phyloP scores from a whole-genome alignment of 2,329 filamentous ascomycete species.

The Hymenoscyphus linearis region DNA sequence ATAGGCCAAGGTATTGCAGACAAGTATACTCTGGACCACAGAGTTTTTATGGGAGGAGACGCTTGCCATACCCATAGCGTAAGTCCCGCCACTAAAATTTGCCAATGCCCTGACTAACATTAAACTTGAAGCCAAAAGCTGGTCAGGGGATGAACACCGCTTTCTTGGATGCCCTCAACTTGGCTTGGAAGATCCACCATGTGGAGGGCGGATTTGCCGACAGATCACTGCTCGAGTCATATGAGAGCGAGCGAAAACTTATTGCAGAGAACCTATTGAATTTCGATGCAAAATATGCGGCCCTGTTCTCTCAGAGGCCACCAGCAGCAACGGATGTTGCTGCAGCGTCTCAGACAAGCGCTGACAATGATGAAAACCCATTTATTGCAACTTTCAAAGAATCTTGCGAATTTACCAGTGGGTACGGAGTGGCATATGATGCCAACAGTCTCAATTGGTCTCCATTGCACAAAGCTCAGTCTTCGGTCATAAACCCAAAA shows the following conservation, averaged over 20 bases:
- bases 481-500: conserved; percentile 61
- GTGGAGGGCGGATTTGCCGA: conserved; percentile 79
- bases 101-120: conserved; percentile 46
- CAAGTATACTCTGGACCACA: conserved; percentile 59
- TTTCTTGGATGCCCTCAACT: conserved; percentile 76
- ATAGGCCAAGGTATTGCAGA: conserved; percentile 71
- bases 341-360: conserved; percentile 47
- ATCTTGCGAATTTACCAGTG: conserved; percentile 85
- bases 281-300: conserved; percentile 87
- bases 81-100: conserved; percentile 31
- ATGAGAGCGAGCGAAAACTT: conserved; percentile 78
- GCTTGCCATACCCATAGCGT: conserved; percentile 76
- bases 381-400: conserved; percentile 91
- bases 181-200: conserved; percentile 94
- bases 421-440: conserved; percentile 83
- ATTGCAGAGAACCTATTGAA: conserved; percentile 78
- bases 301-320: conserved; percentile 76
- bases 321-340: conserved; percentile 69
- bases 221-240: conserved; percentile 72
- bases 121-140: conserved; percentile 62
- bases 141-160: conserved; percentile 79
- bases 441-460: conserved; percentile 84
- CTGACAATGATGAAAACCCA: conserved; percentile 56
- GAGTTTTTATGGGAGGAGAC: conserved; percentile 71
- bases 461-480: conserved; percentile 63